phyloP scores from a whole-genome alignment of 2,329 filamentous ascomycete species.

The Xylaria arbuscula region DNA sequence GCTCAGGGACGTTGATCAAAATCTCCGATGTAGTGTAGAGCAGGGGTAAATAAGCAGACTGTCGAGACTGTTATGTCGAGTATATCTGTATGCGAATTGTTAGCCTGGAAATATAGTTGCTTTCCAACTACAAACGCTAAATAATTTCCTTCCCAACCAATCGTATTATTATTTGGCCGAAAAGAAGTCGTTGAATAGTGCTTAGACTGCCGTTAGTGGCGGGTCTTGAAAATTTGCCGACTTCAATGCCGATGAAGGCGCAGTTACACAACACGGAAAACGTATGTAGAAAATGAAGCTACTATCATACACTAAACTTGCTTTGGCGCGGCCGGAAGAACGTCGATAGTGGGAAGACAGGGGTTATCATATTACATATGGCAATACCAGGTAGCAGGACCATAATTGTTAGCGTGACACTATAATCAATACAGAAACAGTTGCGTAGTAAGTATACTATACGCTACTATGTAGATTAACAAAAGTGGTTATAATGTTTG shows the following conservation, averaged over 20 bases:
- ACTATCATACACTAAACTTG: constrained; percentile 17
- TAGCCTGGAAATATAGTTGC: neutral
- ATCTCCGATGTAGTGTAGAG: constrained; percentile 32
- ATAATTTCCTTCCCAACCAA: neutral
- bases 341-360: constrained; percentile 24
- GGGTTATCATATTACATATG: constrained; percentile 14
- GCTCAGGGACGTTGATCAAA: constrained; percentile 28
- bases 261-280: neutral
- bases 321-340: constrained; percentile 28
- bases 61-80: neutral
- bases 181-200: neutral
- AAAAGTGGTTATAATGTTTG: neutral
- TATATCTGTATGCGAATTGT: neutral
- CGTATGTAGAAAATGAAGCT: constrained; percentile 2
- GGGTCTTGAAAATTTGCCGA: neutral
- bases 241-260: constrained; percentile 8
- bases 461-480: too few relatives aligned
- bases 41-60: constrained; percentile 24
- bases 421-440: neutral
- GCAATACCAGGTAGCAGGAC: constrained; percentile 2
- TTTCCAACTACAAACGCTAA: neutral
- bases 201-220: neutral
- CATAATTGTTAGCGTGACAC: constrained; percentile 7
- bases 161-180: constrained; percentile 1
- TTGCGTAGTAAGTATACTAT: neutral